Conservation (phyloP, 768 basidiomycete genomes). For the Termitomyces sp. region DNA sequence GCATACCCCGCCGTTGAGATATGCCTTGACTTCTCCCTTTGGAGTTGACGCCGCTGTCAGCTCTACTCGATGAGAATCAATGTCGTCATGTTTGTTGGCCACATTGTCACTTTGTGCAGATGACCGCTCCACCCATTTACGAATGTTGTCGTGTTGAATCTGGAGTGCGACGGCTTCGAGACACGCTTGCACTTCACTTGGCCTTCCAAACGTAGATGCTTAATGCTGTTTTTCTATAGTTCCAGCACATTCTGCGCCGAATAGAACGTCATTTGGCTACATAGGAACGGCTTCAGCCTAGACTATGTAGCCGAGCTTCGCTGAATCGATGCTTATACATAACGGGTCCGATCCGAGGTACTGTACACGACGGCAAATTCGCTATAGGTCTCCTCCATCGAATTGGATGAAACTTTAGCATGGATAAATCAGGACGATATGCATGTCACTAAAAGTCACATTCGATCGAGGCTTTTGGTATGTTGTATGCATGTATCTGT, state of each 20-base stretch:
- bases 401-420: neutral
- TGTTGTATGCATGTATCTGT: neutral
- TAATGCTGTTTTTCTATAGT: neutral
- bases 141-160: neutral
- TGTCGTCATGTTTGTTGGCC: neutral
- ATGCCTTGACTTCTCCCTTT: neutral
- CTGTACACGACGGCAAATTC: no score
- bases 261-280: neutral
- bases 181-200: neutral
- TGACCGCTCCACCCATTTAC: neutral
- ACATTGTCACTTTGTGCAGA: neutral
- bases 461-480: neutral
- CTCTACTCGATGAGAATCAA: neutral
- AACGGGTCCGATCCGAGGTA: neutral
- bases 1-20: neutral
- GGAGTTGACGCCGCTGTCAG: neutral
- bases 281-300: neutral
- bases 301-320: neutral
- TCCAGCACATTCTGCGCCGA: neutral
- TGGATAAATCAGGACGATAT: neutral
- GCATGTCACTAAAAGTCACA: neutral
- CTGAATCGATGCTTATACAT: neutral
- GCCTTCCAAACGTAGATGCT: neutral
- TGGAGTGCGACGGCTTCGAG: neutral
- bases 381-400: neutral